Conservation (phyloP, 331 rosid species). For the Malus hybrid region DNA sequence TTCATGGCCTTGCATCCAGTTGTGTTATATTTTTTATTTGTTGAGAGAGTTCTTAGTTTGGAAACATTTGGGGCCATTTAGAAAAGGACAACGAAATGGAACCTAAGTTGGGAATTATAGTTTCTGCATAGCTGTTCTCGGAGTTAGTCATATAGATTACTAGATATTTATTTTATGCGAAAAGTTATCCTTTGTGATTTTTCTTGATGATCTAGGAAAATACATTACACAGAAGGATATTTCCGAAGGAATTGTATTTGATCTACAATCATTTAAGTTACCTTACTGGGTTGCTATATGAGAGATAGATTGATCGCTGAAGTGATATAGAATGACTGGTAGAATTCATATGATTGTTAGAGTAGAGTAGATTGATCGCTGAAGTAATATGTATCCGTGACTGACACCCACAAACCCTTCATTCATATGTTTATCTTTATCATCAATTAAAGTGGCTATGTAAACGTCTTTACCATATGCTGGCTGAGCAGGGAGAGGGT, state of each 20-base stretch:
- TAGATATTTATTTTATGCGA: neutral
- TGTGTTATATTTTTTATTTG: neutral
- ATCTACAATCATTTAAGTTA: too few species aligned
- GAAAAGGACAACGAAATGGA: neutral
- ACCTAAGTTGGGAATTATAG: neutral
- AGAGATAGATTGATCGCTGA: too few species aligned
- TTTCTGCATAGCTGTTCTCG: neutral
- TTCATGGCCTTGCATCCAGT: neutral
- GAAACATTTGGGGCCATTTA: neutral
- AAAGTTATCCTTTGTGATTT: neutral
- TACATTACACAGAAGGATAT: neutral
- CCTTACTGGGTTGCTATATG: too few species aligned
- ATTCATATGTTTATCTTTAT: neutral
- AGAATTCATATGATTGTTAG: neutral
- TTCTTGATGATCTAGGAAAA: neutral
- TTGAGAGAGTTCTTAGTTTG: neutral
- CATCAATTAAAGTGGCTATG: neutral
- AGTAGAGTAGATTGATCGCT: neutral
- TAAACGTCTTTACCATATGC: conserved; percentile 8
- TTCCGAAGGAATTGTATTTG: too few species aligned
- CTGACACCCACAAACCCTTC: neutral
- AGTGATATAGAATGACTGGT: neutral
- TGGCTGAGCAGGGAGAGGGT: conserved; percentile 38
- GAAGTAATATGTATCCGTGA: neutral
- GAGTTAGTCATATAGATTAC: neutral